These are phyloP conservation scores for Leptographium flavum DNA, from an alignment of 2,329 filamentous ascomycete genomes.

Conservation along the genomic window DNA sequence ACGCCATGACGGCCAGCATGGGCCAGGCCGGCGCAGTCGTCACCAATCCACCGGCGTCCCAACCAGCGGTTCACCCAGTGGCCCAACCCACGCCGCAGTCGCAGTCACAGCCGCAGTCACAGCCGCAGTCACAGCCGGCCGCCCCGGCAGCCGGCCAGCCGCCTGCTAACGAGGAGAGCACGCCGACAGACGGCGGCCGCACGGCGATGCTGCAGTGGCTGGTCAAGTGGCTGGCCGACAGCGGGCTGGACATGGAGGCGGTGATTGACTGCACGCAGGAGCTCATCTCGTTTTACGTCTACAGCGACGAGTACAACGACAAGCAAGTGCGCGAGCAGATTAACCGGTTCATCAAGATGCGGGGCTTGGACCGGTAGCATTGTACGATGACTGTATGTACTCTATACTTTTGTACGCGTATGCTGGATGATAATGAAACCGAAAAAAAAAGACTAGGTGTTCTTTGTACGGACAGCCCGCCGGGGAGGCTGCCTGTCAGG, in stretches of 20 bases:
- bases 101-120: no score
- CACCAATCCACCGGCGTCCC: not conserved
- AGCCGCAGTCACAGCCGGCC: no score
- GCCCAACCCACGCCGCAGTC: no score
- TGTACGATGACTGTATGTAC: no score
- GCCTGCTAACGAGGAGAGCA: not conserved
- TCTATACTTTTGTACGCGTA: no score
- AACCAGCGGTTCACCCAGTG: no score
- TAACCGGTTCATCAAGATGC: conserved; percentile 43
- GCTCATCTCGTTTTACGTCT: conserved; percentile 77
- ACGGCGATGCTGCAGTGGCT: conserved; percentile 46
- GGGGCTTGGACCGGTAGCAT: conserved; percentile 35
- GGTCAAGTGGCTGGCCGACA: conserved; percentile 73
- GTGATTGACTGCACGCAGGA: conserved; percentile 87
- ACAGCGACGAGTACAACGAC: conserved; percentile 45
- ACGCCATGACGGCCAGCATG: no score
- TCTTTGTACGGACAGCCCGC: no score
- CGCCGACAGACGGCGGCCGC: conserved; percentile 7
- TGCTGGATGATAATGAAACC: not conserved
- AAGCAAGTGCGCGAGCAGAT: conserved; percentile 44
- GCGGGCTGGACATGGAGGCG: conserved; percentile 67
- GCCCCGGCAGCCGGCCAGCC: not conserved
- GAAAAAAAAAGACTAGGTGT: no score
- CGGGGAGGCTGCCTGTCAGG: no score
- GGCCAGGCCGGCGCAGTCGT: no score